These are phyloP conservation scores for Pascua guehoae DNA, from an alignment of 1,284 basidiomycete genomes.

Conservation along the genomic window DNA sequence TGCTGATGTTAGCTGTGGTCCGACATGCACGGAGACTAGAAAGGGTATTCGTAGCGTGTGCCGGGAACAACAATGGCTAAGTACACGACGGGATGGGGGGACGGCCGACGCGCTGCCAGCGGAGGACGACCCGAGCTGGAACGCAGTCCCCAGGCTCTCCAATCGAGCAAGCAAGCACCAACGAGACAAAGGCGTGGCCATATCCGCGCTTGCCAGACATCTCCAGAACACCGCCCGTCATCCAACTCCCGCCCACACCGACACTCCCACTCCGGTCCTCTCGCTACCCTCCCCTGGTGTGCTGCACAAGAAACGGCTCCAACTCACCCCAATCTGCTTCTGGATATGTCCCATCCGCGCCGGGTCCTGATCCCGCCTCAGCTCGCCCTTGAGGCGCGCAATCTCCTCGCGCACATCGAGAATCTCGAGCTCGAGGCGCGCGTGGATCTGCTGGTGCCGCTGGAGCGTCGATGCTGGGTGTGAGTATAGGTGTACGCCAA, in stretches of 20 bases:
- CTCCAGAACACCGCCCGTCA: neutral
- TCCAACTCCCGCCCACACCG: no score
- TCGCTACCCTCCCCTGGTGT: neutral
- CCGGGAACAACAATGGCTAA: no score
- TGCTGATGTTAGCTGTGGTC: conserved; percentile 57
- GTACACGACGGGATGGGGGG: no score
- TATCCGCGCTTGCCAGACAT: neutral
- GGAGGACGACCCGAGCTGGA: no score
- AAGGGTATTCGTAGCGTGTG: neutral
- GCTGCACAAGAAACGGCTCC: neutral
- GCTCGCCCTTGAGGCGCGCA: conserved; percentile 60
- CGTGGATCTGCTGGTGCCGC: conserved; percentile 40
- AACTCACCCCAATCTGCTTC: conserved; percentile 78
- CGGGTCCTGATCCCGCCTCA: conserved; percentile 73
- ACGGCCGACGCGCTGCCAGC: no score
- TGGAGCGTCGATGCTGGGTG: conserved; percentile 30
- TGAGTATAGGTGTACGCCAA: neutral
- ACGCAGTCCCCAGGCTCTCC: neutral
- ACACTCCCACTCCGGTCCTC: neutral
- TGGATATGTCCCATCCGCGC: conserved; percentile 81
- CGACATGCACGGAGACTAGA: no score
- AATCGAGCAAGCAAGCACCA: neutral
- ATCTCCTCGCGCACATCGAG: conserved; percentile 59
- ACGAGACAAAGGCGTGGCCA: no score
- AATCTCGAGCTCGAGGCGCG: conserved; percentile 42